A percentile compares a stretch with the other conserved stretches of the same genome.
phyloP scores from a whole-genome alignment of 2,329 filamentous ascomycete species.

The Phialophora verrucosa region DNA sequence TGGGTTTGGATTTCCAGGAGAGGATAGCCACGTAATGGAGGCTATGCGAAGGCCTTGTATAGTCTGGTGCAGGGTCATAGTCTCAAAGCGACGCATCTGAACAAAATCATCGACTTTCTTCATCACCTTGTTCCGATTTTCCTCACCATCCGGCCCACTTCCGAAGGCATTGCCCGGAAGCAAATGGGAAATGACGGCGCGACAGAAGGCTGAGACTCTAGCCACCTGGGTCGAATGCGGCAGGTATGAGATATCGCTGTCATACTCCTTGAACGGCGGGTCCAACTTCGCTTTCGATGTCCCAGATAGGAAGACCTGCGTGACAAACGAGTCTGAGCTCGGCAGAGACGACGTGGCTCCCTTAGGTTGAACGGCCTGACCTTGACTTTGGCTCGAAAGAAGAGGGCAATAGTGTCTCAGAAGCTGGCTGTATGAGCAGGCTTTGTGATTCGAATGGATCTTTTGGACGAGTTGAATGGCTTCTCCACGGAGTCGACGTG shows the following conservation, averaged over 20 bases:
- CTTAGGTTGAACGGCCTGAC: slow-evolving; percentile 45
- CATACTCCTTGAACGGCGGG: neutral
- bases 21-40: slow-evolving; percentile 74
- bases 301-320: slow-evolving; percentile 18
- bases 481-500: slow-evolving; percentile 66
- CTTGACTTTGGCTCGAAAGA: neutral
- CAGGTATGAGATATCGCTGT: slow-evolving; percentile 29
- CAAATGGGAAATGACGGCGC: slow-evolving; percentile 72
- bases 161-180: slow-evolving; percentile 81
- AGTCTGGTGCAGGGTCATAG: slow-evolving; percentile 76
- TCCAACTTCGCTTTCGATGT: neutral
- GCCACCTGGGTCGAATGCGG: slow-evolving; percentile 64
- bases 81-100: slow-evolving; percentile 78
- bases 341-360: neutral
- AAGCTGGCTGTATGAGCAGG: slow-evolving; percentile 80
- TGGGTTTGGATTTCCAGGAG: slow-evolving; percentile 49
- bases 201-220: slow-evolving; percentile 84
- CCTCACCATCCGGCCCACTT: slow-evolving; percentile 53
- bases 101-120: slow-evolving; percentile 78
- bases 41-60: slow-evolving; percentile 76
- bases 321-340: slow-evolving; percentile 17
- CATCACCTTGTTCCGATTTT: slow-evolving; percentile 69
- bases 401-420: slow-evolving; percentile 80
- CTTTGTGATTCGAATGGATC: slow-evolving; percentile 71
- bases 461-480: slow-evolving; percentile 65